Evolutionary conservation across 805 yeast genomes (phyloP).

Genomic region (Lachancea fermentati): DNA sequence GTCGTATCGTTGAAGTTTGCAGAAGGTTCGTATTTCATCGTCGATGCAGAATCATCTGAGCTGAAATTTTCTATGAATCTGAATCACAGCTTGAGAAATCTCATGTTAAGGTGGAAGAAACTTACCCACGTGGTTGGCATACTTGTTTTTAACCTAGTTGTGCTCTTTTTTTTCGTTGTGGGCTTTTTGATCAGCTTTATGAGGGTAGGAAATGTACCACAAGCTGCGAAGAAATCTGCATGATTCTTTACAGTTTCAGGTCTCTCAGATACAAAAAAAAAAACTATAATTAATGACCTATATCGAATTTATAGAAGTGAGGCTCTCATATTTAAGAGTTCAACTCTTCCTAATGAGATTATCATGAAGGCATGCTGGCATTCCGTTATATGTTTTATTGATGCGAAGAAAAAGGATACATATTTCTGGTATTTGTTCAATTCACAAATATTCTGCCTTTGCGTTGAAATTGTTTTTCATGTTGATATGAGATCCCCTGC

Average conservation of each 20-base stretch:
- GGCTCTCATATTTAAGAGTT: too few species aligned
- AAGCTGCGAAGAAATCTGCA: too few species aligned
- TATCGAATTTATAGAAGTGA: too few species aligned
- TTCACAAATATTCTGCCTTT: neutral
- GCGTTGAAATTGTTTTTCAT: constrained; percentile 3
- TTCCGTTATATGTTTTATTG: too few species aligned
- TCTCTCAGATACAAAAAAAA: too few species aligned
- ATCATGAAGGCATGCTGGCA: too few species aligned
- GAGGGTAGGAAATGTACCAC: constrained; percentile 6
- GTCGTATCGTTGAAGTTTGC: constrained; percentile 2
- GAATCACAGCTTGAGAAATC: constrained; percentile 26
- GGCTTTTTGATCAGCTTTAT: constrained; percentile 15
- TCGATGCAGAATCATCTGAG: constrained; percentile 18
- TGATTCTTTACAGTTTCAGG: too few species aligned
- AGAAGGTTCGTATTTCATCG: constrained; percentile 11
- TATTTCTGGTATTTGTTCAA: too few species aligned
- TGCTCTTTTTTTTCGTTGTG: constrained; percentile 15
- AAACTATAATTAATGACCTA: too few species aligned
- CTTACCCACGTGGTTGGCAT: constrained; percentile 24
- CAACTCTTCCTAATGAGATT: too few species aligned
- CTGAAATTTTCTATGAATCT: constrained; percentile 23
- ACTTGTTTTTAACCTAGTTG: constrained; percentile 14
- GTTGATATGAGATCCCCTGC: constrained; percentile 2
- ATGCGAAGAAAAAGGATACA: neutral
- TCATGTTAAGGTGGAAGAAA: constrained; percentile 24